A percentile compares a stretch with the other conserved stretches of the same genome.
Evolutionary conservation across 2,329 filamentous ascomycete genomes (phyloP).

Genomic region (Xylariaceae sp.): DNA sequence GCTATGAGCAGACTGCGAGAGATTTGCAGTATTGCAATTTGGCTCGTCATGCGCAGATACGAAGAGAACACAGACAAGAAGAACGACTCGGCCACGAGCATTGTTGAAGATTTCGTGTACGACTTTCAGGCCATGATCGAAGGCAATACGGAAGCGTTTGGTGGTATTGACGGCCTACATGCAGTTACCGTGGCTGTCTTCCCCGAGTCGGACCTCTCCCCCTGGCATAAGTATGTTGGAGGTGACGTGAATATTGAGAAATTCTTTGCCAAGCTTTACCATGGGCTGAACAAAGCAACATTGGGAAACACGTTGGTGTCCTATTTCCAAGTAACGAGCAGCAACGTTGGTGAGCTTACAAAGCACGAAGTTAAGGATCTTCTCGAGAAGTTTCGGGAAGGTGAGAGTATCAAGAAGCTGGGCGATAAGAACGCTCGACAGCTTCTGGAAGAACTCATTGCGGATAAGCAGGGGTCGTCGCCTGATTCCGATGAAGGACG

Average conservation of each 20-base stretch:
- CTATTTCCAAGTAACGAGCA: conserved; percentile 10
- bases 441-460: not conserved
- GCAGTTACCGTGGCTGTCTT: conserved; percentile 11
- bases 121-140: conserved; percentile 11
- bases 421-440: not conserved
- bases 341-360: not conserved
- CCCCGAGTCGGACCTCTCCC: not conserved
- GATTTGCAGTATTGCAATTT: conserved; percentile 12
- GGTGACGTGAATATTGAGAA: not conserved
- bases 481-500: not conserved
- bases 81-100: conserved; percentile 12
- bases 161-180: conserved; percentile 10
- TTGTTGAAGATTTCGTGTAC: conserved; percentile 12
- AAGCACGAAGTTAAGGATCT: not conserved
- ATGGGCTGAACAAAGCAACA: conserved; percentile 1
- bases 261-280: conserved; percentile 2
- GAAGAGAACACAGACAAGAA: conserved; percentile 8
- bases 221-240: no score
- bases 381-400: conserved; percentile 2
- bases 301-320: not conserved
- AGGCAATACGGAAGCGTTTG: conserved; percentile 4
- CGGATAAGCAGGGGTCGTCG: not conserved
- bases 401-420: not conserved
- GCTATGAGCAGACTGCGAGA: conserved; percentile 3
- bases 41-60: conserved; percentile 14